These are phyloP conservation scores for Penicillium sp. DNA, from an alignment of 2,329 filamentous ascomycete species.

Conservation along the genomic window DNA sequence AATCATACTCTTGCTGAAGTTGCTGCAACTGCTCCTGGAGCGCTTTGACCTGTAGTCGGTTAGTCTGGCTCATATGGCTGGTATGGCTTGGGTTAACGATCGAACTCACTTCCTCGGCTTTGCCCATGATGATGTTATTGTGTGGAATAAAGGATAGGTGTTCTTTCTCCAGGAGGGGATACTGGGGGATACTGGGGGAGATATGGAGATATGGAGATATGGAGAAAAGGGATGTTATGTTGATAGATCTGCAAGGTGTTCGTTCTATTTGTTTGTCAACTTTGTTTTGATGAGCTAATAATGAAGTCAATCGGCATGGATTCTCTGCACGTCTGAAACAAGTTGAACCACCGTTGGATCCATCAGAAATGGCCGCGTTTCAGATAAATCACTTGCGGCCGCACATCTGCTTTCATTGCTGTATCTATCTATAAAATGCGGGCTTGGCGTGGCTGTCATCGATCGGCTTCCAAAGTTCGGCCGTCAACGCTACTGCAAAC, in stretches of 20 bases:
- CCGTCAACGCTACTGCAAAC: neutral
- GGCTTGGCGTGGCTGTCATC: neutral
- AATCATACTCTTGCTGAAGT: conserved; percentile 2
- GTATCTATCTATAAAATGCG: too few relatives aligned
- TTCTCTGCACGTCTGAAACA: neutral
- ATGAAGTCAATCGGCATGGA: conserved; percentile 7
- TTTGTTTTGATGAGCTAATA: conserved; percentile 9
- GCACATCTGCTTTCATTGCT: too few relatives aligned
- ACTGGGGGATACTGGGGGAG: neutral
- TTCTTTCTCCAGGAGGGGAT: too few relatives aligned
- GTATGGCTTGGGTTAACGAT: neutral
- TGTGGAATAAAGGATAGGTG: neutral
- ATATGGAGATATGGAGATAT: neutral
- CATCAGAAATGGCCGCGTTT: neutral
- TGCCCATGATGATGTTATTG: neutral
- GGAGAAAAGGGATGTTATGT: neutral
- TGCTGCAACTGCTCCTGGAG: conserved; percentile 3
- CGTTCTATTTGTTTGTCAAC: conserved; percentile 5
- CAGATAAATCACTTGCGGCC: neutral
- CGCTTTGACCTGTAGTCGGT: neutral
- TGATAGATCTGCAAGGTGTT: conserved; percentile 4
- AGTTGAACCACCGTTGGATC: neutral
- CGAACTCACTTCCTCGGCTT: conserved; percentile 2
- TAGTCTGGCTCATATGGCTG: neutral
- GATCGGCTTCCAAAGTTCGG: neutral